Evolutionary conservation across 78 protist genomes (phyloP), one percentile per base, ranked within the genome.

Genomic region (Corallochytrium limacisporum): DNA sequence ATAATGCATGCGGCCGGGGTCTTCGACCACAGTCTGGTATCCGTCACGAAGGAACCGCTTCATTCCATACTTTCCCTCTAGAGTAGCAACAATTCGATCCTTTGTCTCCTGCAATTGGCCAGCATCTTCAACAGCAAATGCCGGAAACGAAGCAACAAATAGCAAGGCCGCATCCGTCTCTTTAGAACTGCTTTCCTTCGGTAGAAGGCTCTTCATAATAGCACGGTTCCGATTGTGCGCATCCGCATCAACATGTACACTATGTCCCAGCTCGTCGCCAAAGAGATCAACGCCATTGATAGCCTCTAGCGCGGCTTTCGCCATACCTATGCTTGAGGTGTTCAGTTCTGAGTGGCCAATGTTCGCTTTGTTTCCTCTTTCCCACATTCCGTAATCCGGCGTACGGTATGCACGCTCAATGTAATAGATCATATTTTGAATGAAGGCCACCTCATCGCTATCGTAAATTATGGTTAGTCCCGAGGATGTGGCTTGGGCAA

Each of bases 221-320:
- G 29, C 10, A 13, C 65, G 57, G 47, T 65, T 65, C 24, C 72
- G 57, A 48, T 65, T 50, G 42, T 39, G 72, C 10, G 72, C 72
- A n/a, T 65, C 72, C 12, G 72, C 62, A 28, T 65, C 72, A 15
- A 65, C 72, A 16, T 65, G 42, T 28, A 57, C 42, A 57, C 29
- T 31, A 10, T 31, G 57, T 51, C 9, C 31, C 8, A 16, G 57
- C 28, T 9, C 10, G 32, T 29, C 57, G 20, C 46, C 22, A 65
- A 65, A 65, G 28, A 65, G 46, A 8, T 43, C 51, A 9, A 29
- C n/a, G 46, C 70, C 70, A 40, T 22, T 28, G 31, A 65, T 43
- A 18, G 70, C 70, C 43, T 65, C 72, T 15, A 65, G 72, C 40
- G 72, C 72, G 9, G 72, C 72, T 48, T 65, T 65, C 13, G 72